Base-by-base conservation (phyloP, 805 yeast species). In the Lipomyces yamanashiensis region DNA sequence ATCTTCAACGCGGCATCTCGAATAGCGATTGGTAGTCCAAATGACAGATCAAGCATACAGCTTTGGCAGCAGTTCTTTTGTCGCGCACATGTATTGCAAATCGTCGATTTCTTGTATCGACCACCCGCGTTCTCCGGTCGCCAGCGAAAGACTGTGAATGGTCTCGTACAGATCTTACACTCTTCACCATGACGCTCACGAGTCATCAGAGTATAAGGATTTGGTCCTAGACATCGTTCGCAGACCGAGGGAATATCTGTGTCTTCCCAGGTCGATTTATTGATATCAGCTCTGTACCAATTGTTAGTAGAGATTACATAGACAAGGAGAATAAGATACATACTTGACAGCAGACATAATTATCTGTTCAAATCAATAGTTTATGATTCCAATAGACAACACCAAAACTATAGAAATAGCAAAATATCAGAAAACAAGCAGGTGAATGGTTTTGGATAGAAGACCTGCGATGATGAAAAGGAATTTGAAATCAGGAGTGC, bases 101-200 rank as follows among this genome's bases (percentile, higher is more conserved):
- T 84, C 1, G 85, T 75, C 1, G 97, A 91, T 69, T 83, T 85
- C 62, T 82, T 81, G 65, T 84, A 54, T 37, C 61, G 63, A 47
- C 63, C 69, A 48, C 60, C 70, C 8, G 54, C 40, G 76, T 75
- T 76, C 47, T 76, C 77, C 17, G 83, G 82, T 62, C 82, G 80
- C 97, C 97, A 90, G 61, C 88, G 82, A 73, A 84, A 93, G 0
- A 87, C 86, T 0, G 92, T 87, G 77, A 88, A 93, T 0, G 96
- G 92, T 54, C 96, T 77, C 0, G 96, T 87, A 73, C 98, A 93
- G 15, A 89, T 77, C 73, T 87, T 87, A 74, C 98, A 93, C 73
- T 89, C 88, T n/a, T 83, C 87, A 0, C 97, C 97, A 58, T 82
- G 77, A 12, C 77, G 76, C 63, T 89, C 92, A 67, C 88, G 81